These are phyloP conservation scores for Candida gigantensis DNA, from an alignment of 1,139 yeast genomes.

Conservation along the genomic window DNA sequence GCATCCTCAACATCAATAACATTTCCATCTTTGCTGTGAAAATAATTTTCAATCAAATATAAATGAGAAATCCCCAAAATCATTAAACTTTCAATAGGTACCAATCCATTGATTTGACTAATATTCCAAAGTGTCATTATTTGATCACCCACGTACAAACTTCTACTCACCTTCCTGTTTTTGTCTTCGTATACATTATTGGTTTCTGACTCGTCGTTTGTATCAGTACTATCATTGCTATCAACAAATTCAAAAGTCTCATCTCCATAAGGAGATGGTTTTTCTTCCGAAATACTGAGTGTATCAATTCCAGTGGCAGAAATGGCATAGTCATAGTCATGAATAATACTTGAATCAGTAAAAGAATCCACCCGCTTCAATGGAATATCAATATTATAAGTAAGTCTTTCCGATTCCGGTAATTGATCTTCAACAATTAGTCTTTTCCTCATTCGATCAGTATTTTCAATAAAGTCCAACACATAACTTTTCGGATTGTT, in stretches of 20 bases:
- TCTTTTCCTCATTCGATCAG: constrained; percentile 62
- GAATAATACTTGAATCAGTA: constrained; percentile 9
- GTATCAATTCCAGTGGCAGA: constrained; percentile 27
- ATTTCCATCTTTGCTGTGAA: constrained; percentile 57
- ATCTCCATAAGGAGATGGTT: constrained; percentile 13
- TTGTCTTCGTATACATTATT: constrained; percentile 55
- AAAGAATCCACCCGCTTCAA: constrained; percentile 24
- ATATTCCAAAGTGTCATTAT: constrained; percentile 74
- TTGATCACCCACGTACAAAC: constrained; percentile 69
- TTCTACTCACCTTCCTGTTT: constrained; percentile 70
- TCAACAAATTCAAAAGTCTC: constrained; percentile 42
- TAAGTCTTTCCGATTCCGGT: constrained; percentile 44
- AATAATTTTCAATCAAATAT: constrained; percentile 70
- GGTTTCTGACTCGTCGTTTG: constrained; percentile 22
- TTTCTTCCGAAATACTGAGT: constrained; percentile 24
- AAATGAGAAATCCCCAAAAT: constrained; percentile 64
- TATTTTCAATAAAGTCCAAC: constrained; percentile 68
- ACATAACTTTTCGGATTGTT: constrained; percentile 35
- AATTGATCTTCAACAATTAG: constrained; percentile 54
- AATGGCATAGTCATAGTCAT: constrained; percentile 20
- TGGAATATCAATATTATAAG: constrained; percentile 44
- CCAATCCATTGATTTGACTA: constrained; percentile 70
- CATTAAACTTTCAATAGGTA: constrained; percentile 70
- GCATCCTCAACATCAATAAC: constrained; percentile 72
- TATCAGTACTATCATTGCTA: constrained; percentile 4